Evolutionary conservation across 2,329 filamentous ascomycete genomes (phyloP).

Genomic region (Stemphylium lycopersici): DNA sequence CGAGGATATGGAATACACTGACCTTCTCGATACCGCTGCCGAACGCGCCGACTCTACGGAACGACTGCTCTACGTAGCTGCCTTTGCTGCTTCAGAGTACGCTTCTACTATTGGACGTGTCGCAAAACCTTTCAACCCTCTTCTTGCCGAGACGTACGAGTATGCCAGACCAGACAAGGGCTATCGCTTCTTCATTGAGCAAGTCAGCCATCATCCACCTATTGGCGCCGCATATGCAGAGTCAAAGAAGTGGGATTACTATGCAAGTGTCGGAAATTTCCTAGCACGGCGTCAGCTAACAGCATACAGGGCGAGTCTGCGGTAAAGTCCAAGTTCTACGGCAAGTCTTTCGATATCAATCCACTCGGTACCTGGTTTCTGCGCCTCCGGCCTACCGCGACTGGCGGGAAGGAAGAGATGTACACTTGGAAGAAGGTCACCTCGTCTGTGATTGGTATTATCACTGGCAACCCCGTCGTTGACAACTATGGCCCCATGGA

Average conservation of each 20-base stretch:
- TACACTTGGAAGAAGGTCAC: conserved; percentile 99
- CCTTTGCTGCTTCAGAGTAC: conserved; percentile 95
- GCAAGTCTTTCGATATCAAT: conserved; percentile 96
- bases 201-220: conserved; percentile 96
- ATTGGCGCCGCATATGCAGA: conserved; percentile 93
- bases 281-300: conserved; percentile 18
- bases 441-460: conserved; percentile 96
- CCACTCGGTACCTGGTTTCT: conserved; percentile 97
- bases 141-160: conserved; percentile 95
- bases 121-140: conserved; percentile 96
- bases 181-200: conserved; percentile 97
- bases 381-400: conserved; percentile 75
- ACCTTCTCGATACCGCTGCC: conserved; percentile 86
- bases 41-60: conserved; percentile 87
- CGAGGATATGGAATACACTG: conserved; percentile 97
- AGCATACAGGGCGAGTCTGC: conserved; percentile 78
- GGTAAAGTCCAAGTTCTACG: conserved; percentile 96
- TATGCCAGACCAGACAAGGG: conserved; percentile 95
- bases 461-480: conserved; percentile 93
- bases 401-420: conserved; percentile 72
- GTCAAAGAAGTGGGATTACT: conserved; percentile 94
- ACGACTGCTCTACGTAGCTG: conserved; percentile 90
- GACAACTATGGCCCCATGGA: conserved; percentile 98
- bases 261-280: conserved; percentile 50
- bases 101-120: conserved; percentile 96